Evolutionary conservation across 805 yeast genomes (phyloP).

Genomic region (Wickerhamiella musiphila): DNA sequence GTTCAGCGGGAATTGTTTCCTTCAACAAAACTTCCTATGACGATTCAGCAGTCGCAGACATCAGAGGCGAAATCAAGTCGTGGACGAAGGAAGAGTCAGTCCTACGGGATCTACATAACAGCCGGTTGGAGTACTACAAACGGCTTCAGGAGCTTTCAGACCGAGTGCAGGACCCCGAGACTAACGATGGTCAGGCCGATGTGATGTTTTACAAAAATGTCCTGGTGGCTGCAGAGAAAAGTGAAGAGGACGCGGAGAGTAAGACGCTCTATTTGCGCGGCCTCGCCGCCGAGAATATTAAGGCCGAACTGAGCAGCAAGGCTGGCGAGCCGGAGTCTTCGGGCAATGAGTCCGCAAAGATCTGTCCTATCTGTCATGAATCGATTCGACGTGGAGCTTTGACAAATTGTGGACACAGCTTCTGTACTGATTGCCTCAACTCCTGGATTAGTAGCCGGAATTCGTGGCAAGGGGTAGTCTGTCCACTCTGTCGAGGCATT

Average conservation of each 20-base stretch:
- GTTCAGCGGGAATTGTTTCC: no score
- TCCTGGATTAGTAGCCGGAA: slow-evolving; percentile 47
- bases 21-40: no score
- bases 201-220: slow-evolving; percentile 14
- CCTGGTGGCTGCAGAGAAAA: slow-evolving; percentile 3
- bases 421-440: slow-evolving; percentile 63
- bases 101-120: slow-evolving; percentile 50
- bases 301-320: not conserved
- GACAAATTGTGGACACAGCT: slow-evolving; percentile 83
- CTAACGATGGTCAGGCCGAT: slow-evolving; percentile 19
- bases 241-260: slow-evolving; percentile 6
- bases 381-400: slow-evolving; percentile 58
- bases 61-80: slow-evolving; percentile 26
- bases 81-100: slow-evolving; percentile 34
- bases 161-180: slow-evolving; percentile 39
- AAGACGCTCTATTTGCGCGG: slow-evolving; percentile 14
- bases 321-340: not conserved
- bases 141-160: slow-evolving; percentile 80
- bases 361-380: slow-evolving; percentile 67
- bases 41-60: slow-evolving; percentile 10
- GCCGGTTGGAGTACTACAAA: slow-evolving; percentile 65
- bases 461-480: no score
- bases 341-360: slow-evolving; percentile 11
- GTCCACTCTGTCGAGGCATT: slow-evolving; percentile 67
- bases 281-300: slow-evolving; percentile 6